Evolutionary conservation across 2,329 filamentous ascomycete species (phyloP).

Genomic region (Chaetomium sp.): DNA sequence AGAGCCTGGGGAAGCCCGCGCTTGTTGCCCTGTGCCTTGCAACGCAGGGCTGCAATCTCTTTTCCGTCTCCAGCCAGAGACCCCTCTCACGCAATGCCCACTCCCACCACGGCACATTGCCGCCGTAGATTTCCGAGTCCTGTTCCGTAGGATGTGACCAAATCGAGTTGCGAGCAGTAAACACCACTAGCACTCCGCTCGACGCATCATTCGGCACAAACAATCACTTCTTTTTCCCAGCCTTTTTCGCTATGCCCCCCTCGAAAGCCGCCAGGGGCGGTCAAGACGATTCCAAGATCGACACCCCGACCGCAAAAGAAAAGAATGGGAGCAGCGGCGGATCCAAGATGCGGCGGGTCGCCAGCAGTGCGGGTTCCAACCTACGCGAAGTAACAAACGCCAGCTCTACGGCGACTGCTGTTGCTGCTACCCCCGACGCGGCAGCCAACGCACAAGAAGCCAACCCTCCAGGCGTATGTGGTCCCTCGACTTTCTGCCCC

Average conservation of each 20-base stretch:
- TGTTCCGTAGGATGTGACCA: slow-evolving; percentile 24
- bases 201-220: not conserved
- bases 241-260: slow-evolving; percentile 45
- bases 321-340: slow-evolving; percentile 44
- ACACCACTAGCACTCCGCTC: slow-evolving; percentile 1
- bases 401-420: slow-evolving; percentile 28
- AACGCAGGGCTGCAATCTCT: slow-evolving; percentile 32
- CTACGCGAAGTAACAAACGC: slow-evolving; percentile 50
- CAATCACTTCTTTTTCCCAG: not conserved
- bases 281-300: slow-evolving; percentile 50
- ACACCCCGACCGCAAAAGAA: slow-evolving; percentile 47
- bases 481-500: not conserved
- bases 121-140: slow-evolving; percentile 18
- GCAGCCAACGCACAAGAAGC: slow-evolving; percentile 30
- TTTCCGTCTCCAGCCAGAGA: slow-evolving; percentile 24
- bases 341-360: slow-evolving; percentile 58
- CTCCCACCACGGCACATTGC: slow-evolving; percentile 18
- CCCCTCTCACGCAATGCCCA: slow-evolving; percentile 31
- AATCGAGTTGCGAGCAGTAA: slow-evolving; percentile 1
- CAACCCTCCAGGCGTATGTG: slow-evolving; percentile 32
- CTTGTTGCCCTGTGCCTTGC: slow-evolving; percentile 22
- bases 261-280: slow-evolving; percentile 49
- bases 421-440: slow-evolving; percentile 38
- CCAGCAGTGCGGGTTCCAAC: slow-evolving; percentile 54
- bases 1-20: slow-evolving; percentile 27